phyloP scores from a whole-genome alignment of 768 basidiomycete genomes.

The Boletus sensibilis region DNA sequence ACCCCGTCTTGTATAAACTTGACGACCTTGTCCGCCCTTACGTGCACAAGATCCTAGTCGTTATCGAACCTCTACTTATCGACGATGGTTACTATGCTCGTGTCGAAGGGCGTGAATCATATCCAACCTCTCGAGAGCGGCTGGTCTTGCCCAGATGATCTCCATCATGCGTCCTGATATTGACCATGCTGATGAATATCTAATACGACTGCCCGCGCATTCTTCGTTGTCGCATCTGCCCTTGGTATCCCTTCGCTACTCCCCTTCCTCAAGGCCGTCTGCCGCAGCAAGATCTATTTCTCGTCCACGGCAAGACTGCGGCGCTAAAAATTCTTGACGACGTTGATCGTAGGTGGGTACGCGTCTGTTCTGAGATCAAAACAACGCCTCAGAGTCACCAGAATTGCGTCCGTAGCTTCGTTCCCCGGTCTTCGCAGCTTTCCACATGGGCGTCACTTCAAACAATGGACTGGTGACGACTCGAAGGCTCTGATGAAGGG shows the following conservation, averaged over 20 bases:
- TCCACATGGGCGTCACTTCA: too few species aligned
- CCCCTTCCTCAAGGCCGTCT: constrained; percentile 97
- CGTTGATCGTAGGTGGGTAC: too few species aligned
- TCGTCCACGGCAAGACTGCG: too few species aligned
- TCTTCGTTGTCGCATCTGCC: constrained; percentile 98
- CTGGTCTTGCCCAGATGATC: constrained; percentile 99
- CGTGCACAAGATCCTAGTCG: constrained; percentile 98
- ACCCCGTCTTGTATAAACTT: constrained; percentile 96
- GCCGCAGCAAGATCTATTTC: constrained; percentile 97
- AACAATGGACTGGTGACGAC: too few species aligned
- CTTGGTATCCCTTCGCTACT: constrained; percentile 96
- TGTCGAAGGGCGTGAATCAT: constrained; percentile 99
- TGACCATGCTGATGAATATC: constrained; percentile 98
- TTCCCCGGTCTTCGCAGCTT: too few species aligned
- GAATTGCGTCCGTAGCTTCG: too few species aligned
- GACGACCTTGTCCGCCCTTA: constrained; percentile 99
- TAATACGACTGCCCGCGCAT: constrained; percentile 99
- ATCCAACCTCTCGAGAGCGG: constrained; percentile 96
- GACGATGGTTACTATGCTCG: constrained; percentile 97
- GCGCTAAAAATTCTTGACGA: too few species aligned
- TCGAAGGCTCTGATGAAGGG: too few species aligned
- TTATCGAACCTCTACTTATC: constrained; percentile 97
- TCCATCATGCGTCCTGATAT: constrained; percentile 99
- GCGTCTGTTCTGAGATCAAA: too few species aligned
- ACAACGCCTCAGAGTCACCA: too few species aligned